A percentile compares a stretch with the other conserved stretches of the same genome.
Evolutionary conservation across 345 rosid species (phyloP).

Genomic region (Sonneratia alba): DNA sequence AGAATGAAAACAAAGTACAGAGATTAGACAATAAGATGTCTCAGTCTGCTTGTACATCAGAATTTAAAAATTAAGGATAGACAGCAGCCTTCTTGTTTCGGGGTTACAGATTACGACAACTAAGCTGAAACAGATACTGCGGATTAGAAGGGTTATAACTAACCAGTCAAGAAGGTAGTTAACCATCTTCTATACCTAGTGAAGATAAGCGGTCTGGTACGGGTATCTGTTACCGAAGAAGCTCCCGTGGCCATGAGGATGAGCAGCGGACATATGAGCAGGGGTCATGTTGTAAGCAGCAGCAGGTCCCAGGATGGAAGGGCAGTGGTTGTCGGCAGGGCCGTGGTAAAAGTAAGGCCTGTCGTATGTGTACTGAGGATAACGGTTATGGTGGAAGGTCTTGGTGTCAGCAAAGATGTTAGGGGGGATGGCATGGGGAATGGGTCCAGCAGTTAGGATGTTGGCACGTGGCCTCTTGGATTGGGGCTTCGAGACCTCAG

Average conservation of each 20-base stretch:
- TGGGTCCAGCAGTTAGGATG: slow-evolving; percentile 35
- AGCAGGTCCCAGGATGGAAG: slow-evolving; percentile 39
- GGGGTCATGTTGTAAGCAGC: slow-evolving; percentile 6
- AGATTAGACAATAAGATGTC: slow-evolving; percentile 6
- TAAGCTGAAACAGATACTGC: slow-evolving; percentile 9
- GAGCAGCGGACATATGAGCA: neutral
- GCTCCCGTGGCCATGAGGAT: slow-evolving; percentile 45
- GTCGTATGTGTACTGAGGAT: slow-evolving; percentile 73
- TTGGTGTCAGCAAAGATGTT: slow-evolving; percentile 31
- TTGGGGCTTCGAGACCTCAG: slow-evolving; percentile 82
- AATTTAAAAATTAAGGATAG: neutral
- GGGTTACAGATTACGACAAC: slow-evolving; percentile 8
- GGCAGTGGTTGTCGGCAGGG: slow-evolving; percentile 45
- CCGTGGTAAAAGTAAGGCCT: slow-evolving; percentile 52
- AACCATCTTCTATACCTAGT: slow-evolving; percentile 32
- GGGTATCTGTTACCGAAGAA: slow-evolving; percentile 88
- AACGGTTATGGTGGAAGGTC: slow-evolving; percentile 47
- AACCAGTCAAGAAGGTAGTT: slow-evolving; percentile 11
- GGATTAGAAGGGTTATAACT: slow-evolving; percentile 13
- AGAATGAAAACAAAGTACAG: slow-evolving; percentile 5
- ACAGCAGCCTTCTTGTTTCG: neutral
- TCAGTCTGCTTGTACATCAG: neutral
- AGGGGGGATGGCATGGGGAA: slow-evolving; percentile 35
- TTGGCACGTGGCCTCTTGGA: slow-evolving; percentile 87
- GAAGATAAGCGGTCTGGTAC: slow-evolving; percentile 78